Evolutionary conservation across 2,329 filamentous ascomycete species (phyloP).

Genomic region (Claviceps quebecensis): DNA sequence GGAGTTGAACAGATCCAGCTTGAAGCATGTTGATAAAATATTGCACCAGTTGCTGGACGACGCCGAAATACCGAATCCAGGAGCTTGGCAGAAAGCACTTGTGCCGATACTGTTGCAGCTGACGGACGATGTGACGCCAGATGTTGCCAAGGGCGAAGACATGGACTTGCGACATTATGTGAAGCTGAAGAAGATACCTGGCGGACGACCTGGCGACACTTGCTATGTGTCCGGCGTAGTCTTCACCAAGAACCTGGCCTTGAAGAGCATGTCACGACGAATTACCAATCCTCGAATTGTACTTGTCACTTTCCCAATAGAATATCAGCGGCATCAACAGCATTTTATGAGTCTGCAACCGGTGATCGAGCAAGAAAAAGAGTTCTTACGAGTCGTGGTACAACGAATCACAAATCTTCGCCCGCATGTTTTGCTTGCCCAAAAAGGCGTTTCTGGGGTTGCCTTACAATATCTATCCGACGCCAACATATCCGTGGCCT

Average conservation of each 20-base stretch:
- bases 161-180: constrained; percentile 98
- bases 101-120: constrained; percentile 82
- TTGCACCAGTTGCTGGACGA: constrained; percentile 74
- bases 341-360: constrained; percentile 98
- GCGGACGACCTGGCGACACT: constrained; percentile 78
- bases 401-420: constrained; percentile 76
- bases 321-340: constrained; percentile 74
- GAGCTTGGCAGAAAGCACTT: constrained; percentile 79
- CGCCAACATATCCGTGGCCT: constrained; percentile 81
- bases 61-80: constrained; percentile 53
- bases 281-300: constrained; percentile 76
- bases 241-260: constrained; percentile 89
- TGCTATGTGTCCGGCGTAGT: constrained; percentile 95
- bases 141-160: constrained; percentile 79
- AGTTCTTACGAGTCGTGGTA: constrained; percentile 83
- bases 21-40: constrained; percentile 76
- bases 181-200: constrained; percentile 91
- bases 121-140: constrained; percentile 87
- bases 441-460: constrained; percentile 83
- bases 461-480: constrained; percentile 79
- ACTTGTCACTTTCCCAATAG: constrained; percentile 87
- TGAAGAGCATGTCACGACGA: constrained; percentile 89
- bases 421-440: constrained; percentile 77
- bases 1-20: constrained; percentile 74
- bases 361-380: constrained; percentile 90